phyloP scores from a whole-genome alignment of 169 alveolate genomes.

The Babesia ovis region DNA sequence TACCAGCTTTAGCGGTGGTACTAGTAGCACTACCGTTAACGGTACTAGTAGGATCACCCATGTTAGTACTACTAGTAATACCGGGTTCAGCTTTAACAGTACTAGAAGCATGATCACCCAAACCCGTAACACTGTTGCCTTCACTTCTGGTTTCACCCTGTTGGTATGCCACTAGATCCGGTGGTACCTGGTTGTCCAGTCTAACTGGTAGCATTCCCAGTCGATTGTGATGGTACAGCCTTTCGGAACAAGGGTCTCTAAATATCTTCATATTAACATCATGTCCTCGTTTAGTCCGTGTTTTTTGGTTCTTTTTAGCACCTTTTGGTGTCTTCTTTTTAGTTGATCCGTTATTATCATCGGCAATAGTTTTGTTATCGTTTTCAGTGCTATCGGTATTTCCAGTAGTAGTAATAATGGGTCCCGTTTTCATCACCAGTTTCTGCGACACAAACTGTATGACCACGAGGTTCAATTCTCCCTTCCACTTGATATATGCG shows the following conservation, averaged over 20 bases:
- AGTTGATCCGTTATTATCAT: neutral
- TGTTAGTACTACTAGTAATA: neutral
- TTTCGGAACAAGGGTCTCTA: neutral
- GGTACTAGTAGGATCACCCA: no score
- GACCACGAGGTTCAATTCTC: constrained; percentile 55
- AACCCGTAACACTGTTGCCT: no score
- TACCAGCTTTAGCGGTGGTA: neutral
- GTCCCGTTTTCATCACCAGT: constrained; percentile 4
- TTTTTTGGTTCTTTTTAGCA: neutral
- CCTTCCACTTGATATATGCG: constrained; percentile 51
- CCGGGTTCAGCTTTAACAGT: neutral
- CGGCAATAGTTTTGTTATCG: neutral
- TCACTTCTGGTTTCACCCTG: neutral
- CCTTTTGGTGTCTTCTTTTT: neutral
- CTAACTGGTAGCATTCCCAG: constrained; percentile 17
- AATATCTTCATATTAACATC: constrained; percentile 8
- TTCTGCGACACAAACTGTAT: constrained; percentile 60
- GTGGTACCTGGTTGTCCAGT: constrained; percentile 5
- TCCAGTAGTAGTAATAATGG: neutral
- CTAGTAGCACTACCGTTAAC: neutral
- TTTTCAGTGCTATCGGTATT: neutral
- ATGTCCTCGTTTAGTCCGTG: neutral
- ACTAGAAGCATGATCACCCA: neutral
- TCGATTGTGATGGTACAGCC: constrained; percentile 11
- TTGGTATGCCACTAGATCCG: constrained; percentile 2